Conservation (phyloP, 192 early-diverging fungal species). For the Coemansia sp. region DNA sequence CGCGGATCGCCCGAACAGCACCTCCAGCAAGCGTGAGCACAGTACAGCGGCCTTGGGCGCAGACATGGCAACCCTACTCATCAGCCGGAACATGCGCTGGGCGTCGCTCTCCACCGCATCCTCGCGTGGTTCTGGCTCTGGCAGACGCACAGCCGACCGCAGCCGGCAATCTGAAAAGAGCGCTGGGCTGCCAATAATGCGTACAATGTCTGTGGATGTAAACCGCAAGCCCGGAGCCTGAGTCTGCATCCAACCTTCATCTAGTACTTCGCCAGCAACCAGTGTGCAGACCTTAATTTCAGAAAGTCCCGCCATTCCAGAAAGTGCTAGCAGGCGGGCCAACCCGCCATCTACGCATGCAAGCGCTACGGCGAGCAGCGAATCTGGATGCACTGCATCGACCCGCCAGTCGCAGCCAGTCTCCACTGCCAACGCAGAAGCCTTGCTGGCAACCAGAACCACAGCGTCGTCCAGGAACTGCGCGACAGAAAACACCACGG, state of each 20-base stretch:
- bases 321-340: constrained; percentile 10
- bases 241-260: neutral
- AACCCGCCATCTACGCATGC: constrained; percentile 22
- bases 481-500: constrained; percentile 17
- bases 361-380: constrained; percentile 15
- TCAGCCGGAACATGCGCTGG: constrained; percentile 36
- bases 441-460: constrained; percentile 9
- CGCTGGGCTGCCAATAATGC: constrained; percentile 4
- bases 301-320: constrained; percentile 8
- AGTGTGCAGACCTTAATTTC: neutral
- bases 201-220: constrained; percentile 1
- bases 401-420: neutral
- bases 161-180: constrained; percentile 8
- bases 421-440: neutral
- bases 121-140: no score
- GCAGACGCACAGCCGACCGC: neutral
- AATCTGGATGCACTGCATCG: neutral
- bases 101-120: constrained; percentile 20
- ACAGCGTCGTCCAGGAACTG: constrained; percentile 20
- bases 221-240: neutral
- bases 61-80: constrained; percentile 31
- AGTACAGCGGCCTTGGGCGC: constrained; percentile 7
- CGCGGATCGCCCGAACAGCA: constrained; percentile 5
- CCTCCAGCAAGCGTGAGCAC: constrained; percentile 10
- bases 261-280: neutral